phyloP scores from a whole-genome alignment of 2,329 filamentous ascomycete species.

The Fusarium sp. region DNA sequence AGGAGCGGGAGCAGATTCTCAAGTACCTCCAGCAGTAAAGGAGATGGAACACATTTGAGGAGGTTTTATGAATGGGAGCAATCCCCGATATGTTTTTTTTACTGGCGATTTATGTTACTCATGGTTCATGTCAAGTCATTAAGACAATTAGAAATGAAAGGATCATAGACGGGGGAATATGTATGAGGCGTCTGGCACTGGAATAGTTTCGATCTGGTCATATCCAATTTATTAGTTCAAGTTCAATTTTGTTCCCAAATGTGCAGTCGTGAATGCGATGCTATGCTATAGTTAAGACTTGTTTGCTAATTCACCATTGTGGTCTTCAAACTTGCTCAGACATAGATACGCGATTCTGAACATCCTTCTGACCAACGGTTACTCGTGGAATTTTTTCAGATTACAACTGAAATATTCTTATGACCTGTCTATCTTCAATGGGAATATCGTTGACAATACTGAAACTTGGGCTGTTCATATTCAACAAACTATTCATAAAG shows the following conservation, averaged over 20 bases:
- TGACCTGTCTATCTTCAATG: no score
- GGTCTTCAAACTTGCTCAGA: no score
- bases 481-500: not conserved
- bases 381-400: no score
- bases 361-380: no score
- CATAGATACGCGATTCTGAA: no score
- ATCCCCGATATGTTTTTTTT: constrained; percentile 33
- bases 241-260: not conserved
- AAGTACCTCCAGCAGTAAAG: constrained; percentile 62
- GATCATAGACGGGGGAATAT: constrained; percentile 37
- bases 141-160: constrained; percentile 41
- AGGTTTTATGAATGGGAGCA: constrained; percentile 13
- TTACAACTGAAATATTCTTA: no score
- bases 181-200: constrained; percentile 43
- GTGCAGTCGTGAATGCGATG: not conserved
- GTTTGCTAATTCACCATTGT: no score
- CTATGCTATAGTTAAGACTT: no score
- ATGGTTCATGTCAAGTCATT: constrained; percentile 34
- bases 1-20: constrained; percentile 87
- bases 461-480: not conserved
- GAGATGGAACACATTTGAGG: not conserved
- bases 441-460: not conserved
- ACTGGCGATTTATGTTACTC: constrained; percentile 35
- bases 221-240: constrained; percentile 28
- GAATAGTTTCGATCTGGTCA: constrained; percentile 35